Evolutionary conservation across 2,329 filamentous ascomycete genomes (phyloP), one percentile per base, ranked within the genome.

Genomic region (Colletotrichum kahawae): DNA sequence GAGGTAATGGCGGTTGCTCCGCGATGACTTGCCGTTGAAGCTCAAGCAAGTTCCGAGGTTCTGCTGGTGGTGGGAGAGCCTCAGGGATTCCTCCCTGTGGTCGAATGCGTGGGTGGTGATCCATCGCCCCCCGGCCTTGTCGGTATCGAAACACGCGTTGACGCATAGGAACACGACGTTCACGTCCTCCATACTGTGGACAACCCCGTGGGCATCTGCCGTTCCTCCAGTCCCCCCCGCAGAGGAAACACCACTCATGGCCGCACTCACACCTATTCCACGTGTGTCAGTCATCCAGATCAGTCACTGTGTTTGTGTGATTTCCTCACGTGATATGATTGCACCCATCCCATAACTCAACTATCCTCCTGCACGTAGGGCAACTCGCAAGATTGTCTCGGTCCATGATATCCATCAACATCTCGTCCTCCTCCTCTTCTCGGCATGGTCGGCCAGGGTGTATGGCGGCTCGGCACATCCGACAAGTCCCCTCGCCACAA

Each of bases 321-420:
- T n/a, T 24, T n/a, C 66, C 77, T 67, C 89, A 93, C 38, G 89
- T 92, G 88, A 93, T 92, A 79, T 93, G 91, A 80, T 93, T 92
- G 82, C 91, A 92, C 31, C 91, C 91, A 80, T 91, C 90, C 75
- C 89, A 89, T 13, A 92, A 83, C 80, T 93, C 91, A 29, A 93
- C 90, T 82, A 92, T 84, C 36, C 89, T 85, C 70, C 85, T 86
- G 80, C 91, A 92, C 62, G 83, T 87, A 75, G 88, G 88, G 79
- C 90, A 93, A 33, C 87, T 84, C 76, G 90, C 87, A 88, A 90
- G 91, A 18, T 88, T 88, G 62, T 88, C 81, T 54, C 87, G 83
- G 73, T 88, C 86, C 9, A 89, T 90, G 70, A 90, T 82, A 57
- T 87, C 83, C 13, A 91, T 83, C 4, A 77, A 34, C 65, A 67